A percentile compares a stretch with the other conserved stretches of the same genome.
Evolutionary conservation across 1,139 yeast species (phyloP).

Genomic region (Yamadazyma trypodendri): DNA sequence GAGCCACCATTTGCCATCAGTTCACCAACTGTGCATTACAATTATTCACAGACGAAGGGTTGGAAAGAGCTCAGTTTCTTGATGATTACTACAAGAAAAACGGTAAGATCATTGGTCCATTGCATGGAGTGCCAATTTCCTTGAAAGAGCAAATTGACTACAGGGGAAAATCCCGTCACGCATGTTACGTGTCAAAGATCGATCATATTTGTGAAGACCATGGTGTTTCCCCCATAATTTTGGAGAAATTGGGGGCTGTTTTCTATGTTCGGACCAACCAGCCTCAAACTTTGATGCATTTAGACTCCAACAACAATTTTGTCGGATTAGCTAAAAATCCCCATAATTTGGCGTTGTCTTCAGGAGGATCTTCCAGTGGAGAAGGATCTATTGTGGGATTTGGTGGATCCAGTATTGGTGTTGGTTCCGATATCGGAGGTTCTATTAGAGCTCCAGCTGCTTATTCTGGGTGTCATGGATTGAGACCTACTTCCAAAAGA

Average conservation of each 20-base stretch:
- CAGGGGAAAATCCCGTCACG: conserved; percentile 58
- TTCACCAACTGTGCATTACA: conserved; percentile 38
- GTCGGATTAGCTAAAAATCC: conserved; percentile 42
- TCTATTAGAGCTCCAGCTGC: conserved; percentile 78
- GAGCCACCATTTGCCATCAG: conserved; percentile 42
- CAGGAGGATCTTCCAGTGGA: conserved; percentile 74
- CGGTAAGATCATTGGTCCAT: conserved; percentile 68
- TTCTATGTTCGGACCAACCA: conserved; percentile 49
- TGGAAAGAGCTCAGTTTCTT: conserved; percentile 32
- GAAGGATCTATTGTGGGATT: conserved; percentile 69
- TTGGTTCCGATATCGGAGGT: conserved; percentile 82
- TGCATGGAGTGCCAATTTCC: conserved; percentile 53
- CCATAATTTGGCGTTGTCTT: conserved; percentile 36
- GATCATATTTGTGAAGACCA: conserved; percentile 50
- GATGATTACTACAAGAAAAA: conserved; percentile 42
- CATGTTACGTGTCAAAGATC: conserved; percentile 58
- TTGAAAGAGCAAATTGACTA: conserved; percentile 57
- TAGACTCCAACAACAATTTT: conserved; percentile 42
- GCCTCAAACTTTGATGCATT: conserved; percentile 51
- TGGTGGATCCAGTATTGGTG: conserved; percentile 65
- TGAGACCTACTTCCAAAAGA: conserved; percentile 68
- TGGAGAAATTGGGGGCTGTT: conserved; percentile 66
- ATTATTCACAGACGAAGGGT: conserved; percentile 34
- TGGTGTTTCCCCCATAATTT: conserved; percentile 49
- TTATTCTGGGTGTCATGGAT: conserved; percentile 62